A percentile compares a stretch with the other conserved stretches of the same genome.
Conservation (phyloP, 169 alveolate genomes). For the Eimeria acervulina region DNA sequence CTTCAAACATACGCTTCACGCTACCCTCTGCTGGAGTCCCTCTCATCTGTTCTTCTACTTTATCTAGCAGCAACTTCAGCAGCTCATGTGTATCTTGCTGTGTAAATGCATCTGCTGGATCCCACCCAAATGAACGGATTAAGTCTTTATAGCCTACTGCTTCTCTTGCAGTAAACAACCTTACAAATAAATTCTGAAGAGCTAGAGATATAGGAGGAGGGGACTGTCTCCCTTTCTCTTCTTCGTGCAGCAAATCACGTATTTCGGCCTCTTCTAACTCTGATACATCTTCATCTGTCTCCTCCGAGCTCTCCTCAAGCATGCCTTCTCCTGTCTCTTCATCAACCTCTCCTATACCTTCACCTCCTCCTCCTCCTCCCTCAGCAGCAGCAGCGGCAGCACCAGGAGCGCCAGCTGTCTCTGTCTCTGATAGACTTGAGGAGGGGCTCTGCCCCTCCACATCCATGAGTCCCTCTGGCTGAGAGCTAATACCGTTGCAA, state of each 20-base stretch:
- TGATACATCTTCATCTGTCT: conserved; percentile 68
- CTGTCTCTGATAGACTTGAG: background rate
- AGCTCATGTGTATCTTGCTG: conserved; percentile 99
- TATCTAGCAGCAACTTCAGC: conserved; percentile 95
- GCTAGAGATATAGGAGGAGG: conserved; percentile 92
- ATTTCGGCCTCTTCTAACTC: conserved; percentile 88
- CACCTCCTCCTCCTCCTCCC: background rate
- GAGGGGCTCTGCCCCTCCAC: conserved; percentile 1
- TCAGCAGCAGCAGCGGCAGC: conserved; percentile 38
- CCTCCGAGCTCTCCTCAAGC: conserved; percentile 38
- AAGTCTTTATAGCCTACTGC: conserved; percentile 90
- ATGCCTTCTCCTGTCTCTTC: background rate
- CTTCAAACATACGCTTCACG: conserved; percentile 96
- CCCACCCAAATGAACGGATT: conserved; percentile 97
- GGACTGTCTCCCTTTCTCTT: conserved; percentile 90
- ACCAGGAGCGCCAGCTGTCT: background rate
- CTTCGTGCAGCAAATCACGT: conserved; percentile 89
- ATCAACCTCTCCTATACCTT: conserved; percentile 1
- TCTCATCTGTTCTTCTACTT: conserved; percentile 97
- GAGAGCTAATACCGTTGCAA: background rate
- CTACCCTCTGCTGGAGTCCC: conserved; percentile 97
- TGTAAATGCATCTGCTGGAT: conserved; percentile 96
- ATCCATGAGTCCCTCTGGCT: background rate
- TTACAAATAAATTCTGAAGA: conserved; percentile 96
- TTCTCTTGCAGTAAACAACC: conserved; percentile 93